A percentile compares a stretch with the other conserved stretches of the same genome.
phyloP scores from a whole-genome alignment of 2,329 filamentous ascomycete species.

The Phoma sp. region DNA sequence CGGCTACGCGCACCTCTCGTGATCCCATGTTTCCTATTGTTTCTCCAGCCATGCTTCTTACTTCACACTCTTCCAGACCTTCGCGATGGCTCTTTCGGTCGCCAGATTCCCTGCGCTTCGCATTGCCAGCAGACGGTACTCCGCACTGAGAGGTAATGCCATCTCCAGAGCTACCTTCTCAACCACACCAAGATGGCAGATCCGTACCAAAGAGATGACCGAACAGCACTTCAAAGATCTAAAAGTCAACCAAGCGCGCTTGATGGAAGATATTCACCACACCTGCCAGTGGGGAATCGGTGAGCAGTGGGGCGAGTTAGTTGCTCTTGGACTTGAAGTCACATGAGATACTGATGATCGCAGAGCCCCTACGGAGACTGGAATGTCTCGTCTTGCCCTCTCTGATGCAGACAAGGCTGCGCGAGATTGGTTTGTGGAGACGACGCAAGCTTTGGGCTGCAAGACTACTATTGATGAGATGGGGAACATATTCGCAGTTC shows the following conservation, averaged over 20 bases:
- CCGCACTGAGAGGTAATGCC: conserved; percentile 19
- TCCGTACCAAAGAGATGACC: conserved; percentile 57
- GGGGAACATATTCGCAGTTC: conserved; percentile 80
- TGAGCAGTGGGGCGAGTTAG: conserved; percentile 70
- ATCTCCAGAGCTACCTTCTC: conserved; percentile 33
- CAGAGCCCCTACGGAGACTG: conserved; percentile 67
- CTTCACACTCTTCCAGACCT: conserved; percentile 3
- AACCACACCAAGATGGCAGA: conserved; percentile 38
- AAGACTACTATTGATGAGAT: conserved; percentile 73
- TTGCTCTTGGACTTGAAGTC: neutral
- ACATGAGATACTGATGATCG: neutral
- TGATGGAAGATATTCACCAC: conserved; percentile 69
- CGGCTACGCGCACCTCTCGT: conserved; percentile 15
- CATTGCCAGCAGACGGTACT: conserved; percentile 30
- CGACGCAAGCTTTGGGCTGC: conserved; percentile 69
- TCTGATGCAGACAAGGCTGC: conserved; percentile 74
- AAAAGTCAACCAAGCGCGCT: conserved; percentile 63
- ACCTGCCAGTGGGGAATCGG: conserved; percentile 72
- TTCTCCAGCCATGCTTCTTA: conserved; percentile 13
- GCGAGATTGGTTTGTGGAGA: conserved; percentile 76
- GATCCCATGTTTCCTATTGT: conserved; percentile 20
- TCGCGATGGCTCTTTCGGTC: conserved; percentile 24
- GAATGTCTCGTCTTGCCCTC: conserved; percentile 77
- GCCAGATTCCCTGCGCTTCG: conserved; percentile 23
- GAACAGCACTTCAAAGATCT: conserved; percentile 60